Percentiles rank a stretch among this genome's conserved stretches.
phyloP scores from a whole-genome alignment of 73 alveolate genomes.

The Paramecium tetraurelia region DNA sequence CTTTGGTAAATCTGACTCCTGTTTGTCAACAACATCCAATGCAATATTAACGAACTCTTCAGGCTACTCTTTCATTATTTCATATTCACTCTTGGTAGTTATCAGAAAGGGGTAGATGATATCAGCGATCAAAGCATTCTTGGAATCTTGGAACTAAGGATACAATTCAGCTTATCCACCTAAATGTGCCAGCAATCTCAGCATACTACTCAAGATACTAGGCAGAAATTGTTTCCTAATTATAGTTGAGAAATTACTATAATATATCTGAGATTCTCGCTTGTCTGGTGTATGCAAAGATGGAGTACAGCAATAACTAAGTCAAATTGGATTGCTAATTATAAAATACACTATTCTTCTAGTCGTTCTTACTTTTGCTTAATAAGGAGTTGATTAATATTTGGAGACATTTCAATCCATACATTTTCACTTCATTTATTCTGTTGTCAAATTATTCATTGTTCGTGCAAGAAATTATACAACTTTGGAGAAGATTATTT shows the following conservation, averaged over 20 bases:
- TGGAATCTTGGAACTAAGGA: constrained; percentile 22
- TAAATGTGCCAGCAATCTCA: constrained; percentile 29
- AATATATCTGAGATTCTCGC: neutral
- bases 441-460: neutral
- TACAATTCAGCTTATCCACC: constrained; percentile 65
- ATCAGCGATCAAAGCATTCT: constrained; percentile 57
- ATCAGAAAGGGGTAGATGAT: constrained; percentile 69
- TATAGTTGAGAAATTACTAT: neutral
- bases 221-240: neutral
- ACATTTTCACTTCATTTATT: constrained; percentile 48
- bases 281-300: neutral
- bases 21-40: constrained; percentile 78
- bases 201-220: neutral
- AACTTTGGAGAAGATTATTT: neutral
- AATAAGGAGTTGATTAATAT: neutral
- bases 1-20: constrained; percentile 58
- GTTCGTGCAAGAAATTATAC: constrained; percentile 4
- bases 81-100: constrained; percentile 63
- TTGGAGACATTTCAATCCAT: neutral
- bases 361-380: neutral
- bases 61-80: constrained; percentile 66
- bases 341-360: constrained; percentile 17
- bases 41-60: constrained; percentile 76
- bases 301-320: neutral
- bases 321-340: neutral